A percentile compares a stretch with the other conserved stretches of the same genome.
Conservation (phyloP, 1,139 yeast genomes). For the Meyerozyma athensensis region DNA sequence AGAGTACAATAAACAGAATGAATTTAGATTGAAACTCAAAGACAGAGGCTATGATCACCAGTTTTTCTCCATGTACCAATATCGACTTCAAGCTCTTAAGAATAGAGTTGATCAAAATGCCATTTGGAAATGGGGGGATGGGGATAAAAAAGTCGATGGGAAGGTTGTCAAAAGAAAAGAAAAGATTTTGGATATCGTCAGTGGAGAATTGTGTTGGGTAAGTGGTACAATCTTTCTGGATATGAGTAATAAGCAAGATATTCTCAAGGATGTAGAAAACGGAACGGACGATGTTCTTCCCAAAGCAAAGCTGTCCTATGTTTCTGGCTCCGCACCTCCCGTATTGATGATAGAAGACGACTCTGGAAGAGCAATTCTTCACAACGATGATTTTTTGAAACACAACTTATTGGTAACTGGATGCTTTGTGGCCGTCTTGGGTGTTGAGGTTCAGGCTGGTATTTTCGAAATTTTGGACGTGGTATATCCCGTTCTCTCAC, state of each 20-base stretch:
- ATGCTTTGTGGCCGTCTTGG: constrained; percentile 75
- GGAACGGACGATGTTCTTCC: constrained; percentile 52
- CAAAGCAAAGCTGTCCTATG: constrained; percentile 23
- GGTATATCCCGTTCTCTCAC: constrained; percentile 60
- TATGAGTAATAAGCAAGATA: constrained; percentile 78
- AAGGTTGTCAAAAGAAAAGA: constrained; percentile 35
- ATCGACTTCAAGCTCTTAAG: constrained; percentile 53
- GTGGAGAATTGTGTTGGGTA: constrained; percentile 77
- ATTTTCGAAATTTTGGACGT: constrained; percentile 81
- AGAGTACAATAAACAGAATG: not conserved
- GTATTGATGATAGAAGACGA: constrained; percentile 87
- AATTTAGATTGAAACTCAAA: not conserved
- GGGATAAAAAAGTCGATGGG: constrained; percentile 34
- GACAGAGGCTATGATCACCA: constrained; percentile 62
- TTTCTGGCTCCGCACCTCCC: constrained; percentile 37
- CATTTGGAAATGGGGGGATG: constrained; percentile 42
- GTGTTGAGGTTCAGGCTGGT: constrained; percentile 82
- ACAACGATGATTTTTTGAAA: constrained; percentile 53
- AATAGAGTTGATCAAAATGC: constrained; percentile 49
- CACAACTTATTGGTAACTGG: constrained; percentile 74
- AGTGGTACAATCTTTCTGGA: constrained; percentile 86
- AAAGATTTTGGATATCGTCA: constrained; percentile 73
- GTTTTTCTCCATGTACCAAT: constrained; percentile 68
- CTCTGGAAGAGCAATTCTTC: constrained; percentile 76
- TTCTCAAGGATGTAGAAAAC: constrained; percentile 72